Evolutionary conservation across 2,329 filamentous ascomycete genomes (phyloP).

Genomic region (Colletotrichum abscissum): DNA sequence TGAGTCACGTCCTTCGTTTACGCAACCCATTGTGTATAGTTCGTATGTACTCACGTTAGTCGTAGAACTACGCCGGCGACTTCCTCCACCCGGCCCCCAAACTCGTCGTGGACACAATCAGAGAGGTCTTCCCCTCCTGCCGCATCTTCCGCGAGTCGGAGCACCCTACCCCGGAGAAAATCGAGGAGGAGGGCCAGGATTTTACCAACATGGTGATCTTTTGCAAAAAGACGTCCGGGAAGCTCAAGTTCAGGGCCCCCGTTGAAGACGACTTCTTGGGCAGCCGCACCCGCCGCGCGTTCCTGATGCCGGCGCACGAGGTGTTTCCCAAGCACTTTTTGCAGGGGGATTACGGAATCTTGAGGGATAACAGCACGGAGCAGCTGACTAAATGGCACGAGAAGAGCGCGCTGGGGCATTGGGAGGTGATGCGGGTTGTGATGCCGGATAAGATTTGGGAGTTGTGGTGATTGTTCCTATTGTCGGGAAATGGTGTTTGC

Average conservation of each 20-base stretch:
- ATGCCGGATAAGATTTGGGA: constrained; percentile 86
- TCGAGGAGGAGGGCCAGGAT: constrained; percentile 66
- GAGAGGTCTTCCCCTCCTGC: constrained; percentile 85
- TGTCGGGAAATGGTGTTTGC: not conserved
- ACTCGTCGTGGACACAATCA: constrained; percentile 85
- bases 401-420: constrained; percentile 84
- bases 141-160: constrained; percentile 88
- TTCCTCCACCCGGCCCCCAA: constrained; percentile 80
- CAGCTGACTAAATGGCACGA: constrained; percentile 79
- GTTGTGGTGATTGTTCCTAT: constrained; percentile 71
- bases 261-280: constrained; percentile 74
- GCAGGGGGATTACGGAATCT: constrained; percentile 59
- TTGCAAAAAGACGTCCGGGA: constrained; percentile 74
- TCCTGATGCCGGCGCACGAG: constrained; percentile 79
- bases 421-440: constrained; percentile 90
- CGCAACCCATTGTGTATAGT: too few species aligned
- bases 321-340: constrained; percentile 65
- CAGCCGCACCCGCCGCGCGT: constrained; percentile 76
- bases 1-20: constrained; percentile 53
- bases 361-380: constrained; percentile 72
- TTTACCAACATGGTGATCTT: constrained; percentile 98
- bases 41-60: constrained; percentile 32
- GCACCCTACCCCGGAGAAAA: constrained; percentile 57
- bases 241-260: constrained; percentile 75
- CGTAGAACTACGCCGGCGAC: constrained; percentile 93